These are phyloP conservation scores for Ophiognomonia clavigignenti-juglandacearum DNA, from an alignment of 2,329 filamentous ascomycete genomes.

Conservation along the genomic window DNA sequence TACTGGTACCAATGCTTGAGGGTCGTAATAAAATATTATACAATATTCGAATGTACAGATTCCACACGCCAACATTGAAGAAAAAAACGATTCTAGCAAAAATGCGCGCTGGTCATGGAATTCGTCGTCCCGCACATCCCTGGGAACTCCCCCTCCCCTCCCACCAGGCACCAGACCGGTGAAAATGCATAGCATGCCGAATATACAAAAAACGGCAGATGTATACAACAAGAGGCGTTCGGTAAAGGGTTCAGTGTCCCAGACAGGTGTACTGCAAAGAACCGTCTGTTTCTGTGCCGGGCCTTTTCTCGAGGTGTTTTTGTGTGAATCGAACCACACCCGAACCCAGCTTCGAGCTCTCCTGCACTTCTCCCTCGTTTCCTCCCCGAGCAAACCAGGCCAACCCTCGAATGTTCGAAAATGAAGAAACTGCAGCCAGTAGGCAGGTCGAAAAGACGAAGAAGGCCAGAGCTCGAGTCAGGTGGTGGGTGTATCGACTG, in stretches of 20 bases:
- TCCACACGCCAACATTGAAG: slow-evolving; percentile 20
- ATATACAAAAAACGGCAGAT: slow-evolving; percentile 3
- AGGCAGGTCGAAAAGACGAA: slow-evolving; percentile 15
- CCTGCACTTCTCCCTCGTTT: neutral
- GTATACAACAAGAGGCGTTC: slow-evolving; percentile 4
- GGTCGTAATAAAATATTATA: slow-evolving; percentile 29
- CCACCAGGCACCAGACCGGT: slow-evolving; percentile 6
- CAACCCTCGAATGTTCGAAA: slow-evolving; percentile 1
- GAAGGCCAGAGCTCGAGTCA: slow-evolving; percentile 8
- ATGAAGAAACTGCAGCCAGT: slow-evolving; percentile 4
- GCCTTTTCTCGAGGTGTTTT: slow-evolving; percentile 3
- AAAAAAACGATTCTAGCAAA: slow-evolving; percentile 13
- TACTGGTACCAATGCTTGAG: too few species aligned
- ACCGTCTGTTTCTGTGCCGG: neutral
- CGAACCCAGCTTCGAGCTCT: neutral
- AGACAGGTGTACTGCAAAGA: neutral
- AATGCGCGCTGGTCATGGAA: slow-evolving; percentile 13
- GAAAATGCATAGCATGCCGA: slow-evolving; percentile 6
- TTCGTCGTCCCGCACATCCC: slow-evolving; percentile 14
- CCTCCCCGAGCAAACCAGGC: too few species aligned
- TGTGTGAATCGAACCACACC: neutral
- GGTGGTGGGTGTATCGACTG: slow-evolving; percentile 16
- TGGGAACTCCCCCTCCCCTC: too few species aligned
- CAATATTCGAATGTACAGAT: slow-evolving; percentile 32
- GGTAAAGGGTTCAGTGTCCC: neutral